Base-by-base conservation (phyloP, 345 rosid genomes). In the Populus nigra region DNA sequence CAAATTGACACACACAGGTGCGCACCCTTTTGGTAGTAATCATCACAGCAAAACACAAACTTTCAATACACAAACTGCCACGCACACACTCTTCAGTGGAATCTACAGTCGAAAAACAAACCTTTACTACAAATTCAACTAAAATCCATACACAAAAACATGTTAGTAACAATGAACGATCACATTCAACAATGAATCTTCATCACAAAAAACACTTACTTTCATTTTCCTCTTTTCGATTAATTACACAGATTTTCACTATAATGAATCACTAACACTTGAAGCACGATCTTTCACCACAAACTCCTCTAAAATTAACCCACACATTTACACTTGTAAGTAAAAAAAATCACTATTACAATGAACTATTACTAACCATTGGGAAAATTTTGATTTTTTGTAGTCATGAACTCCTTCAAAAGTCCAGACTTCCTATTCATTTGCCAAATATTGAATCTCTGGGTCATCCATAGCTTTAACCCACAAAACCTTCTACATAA, bases 401-500 rank as follows among this genome's bases (percentile, higher is more conserved):
- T 69, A 76, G 76, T 84, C 81, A 50, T 78, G 59, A 82, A 84
- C 75, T 86, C 88, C 20, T 83, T 81, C 20, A 70, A 59, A 68
- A 73, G 81, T 47, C 76, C 80, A 75, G 18, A 61, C 33, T 79
- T 86, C 55, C 74, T 83, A 20, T 47, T 84, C 33, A 41, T 72
- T 57, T 81, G 83, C 73, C 70, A 75, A 74, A 79, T 68, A 15
- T 87, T 85, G 65, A 87, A 50, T 73, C 85, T 88, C 74, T 86
- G 73, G 53, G 78, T 72, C 71, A 84, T 78, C 88, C 85, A 79
- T 15, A 76, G 73, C 76, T 90, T 90, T 55, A 90, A 84, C 41
- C 89, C 90, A 73, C 83, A 76, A 36, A 91, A 83, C 73, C 84
- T 78, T 76, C 43, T 76, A 81, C 85, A 87, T 50, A 84, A 73